Evolutionary conservation across 164 flowering plant species (phyloP), one percentile per base, ranked within the genome.

Genomic region (Berberis thunbergii): DNA sequence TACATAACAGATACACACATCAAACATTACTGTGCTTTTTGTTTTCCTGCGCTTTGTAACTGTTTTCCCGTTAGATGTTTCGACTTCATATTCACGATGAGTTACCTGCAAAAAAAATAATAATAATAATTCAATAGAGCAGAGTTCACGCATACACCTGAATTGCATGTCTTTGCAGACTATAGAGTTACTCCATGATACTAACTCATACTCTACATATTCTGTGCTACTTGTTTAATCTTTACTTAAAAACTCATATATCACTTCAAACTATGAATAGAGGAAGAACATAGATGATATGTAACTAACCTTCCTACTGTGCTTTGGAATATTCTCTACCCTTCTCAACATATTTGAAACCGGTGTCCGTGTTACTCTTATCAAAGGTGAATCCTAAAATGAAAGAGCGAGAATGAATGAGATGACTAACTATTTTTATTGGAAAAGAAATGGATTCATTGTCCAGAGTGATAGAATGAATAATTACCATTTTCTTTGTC

Each of bases 11-110:
- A 44, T 69, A 60, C 81, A 67, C 70, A 89, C 99, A 87, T 74
- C 96, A 80, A 91, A 86, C 97, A 91, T 81, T 64, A 87, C 90
- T 10, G 96, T 94, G 67, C 96, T 89, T 75, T 72, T 90, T 41
- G 96, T 88, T 74, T 86, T 93, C 62, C 85, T 82, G 59, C 89
- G 75, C 71, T 87, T 91, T 56, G 97, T 89, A 50, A 89, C 76
- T 56, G 85, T 89, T 73, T 84, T 79, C 59, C 95, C 90, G 81
- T 89, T 79, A 40, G 86, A 65, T 5, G 90, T 89, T 74, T 91
- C 97, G 75, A 89, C 86, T 78, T 94, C 97, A 78, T 91, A 86
- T 76, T 91, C 97, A 70, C 62, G 96, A 65, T 69, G 96, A 67
- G 97, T 89, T 41, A 91, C 96, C 99, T 91, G 79, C 70, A 50